Base-by-base conservation (phyloP, 768 basidiomycete genomes). In the Porphyrellus cyaneotinctus region DNA sequence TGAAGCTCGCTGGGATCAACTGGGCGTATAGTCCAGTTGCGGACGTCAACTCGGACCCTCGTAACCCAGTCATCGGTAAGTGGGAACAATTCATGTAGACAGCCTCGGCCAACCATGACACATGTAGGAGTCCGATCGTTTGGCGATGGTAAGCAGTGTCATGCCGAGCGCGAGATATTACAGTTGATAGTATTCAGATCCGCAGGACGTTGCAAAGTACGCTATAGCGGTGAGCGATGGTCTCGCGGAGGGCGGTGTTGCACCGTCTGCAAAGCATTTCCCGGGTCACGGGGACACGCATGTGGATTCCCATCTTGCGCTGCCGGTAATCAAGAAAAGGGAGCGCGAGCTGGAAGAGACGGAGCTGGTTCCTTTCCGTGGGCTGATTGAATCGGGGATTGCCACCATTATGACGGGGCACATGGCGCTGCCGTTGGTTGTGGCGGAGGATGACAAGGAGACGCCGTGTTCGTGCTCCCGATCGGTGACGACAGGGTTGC, bases 201-300 rank as follows among this genome's bases (percentile, higher is more conserved):
- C 85, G 0, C 51, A 60, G 8, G 63, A 75, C 31, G 87, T 86
- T 4, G 73, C 76, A 0, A 55, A 65, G 38, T 84, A 77, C 49
- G 80, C 75, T 0, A 52, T 59, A 0, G 79, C 81, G 1, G 80
- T 78, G 15, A 70, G 73, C 35, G 62, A 62, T 1, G 85, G 84
- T 4, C 72, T 85, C 17, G 70, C 73, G 0, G 60, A 72, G 5
- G 69, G 72, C 0, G 77, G 76, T 2, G 68, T 88, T 11, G 84
- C 85, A 3, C 77, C 87, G 0, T 82, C 74, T 22, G 78, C 78
- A 3, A 88, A 87, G 59, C 87, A 88, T 60, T 87, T 87, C 59
- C 86, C 85, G 0, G 87, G 87, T 0, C 87, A 88, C 54, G 85
- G 87, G 0, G 85, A 88, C 50, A 88, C 86, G 1, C 76, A 82